These are phyloP conservation scores for Aspergillus terreus DNA, from an alignment of 2,329 filamentous ascomycete genomes.

Conservation along the genomic window DNA sequence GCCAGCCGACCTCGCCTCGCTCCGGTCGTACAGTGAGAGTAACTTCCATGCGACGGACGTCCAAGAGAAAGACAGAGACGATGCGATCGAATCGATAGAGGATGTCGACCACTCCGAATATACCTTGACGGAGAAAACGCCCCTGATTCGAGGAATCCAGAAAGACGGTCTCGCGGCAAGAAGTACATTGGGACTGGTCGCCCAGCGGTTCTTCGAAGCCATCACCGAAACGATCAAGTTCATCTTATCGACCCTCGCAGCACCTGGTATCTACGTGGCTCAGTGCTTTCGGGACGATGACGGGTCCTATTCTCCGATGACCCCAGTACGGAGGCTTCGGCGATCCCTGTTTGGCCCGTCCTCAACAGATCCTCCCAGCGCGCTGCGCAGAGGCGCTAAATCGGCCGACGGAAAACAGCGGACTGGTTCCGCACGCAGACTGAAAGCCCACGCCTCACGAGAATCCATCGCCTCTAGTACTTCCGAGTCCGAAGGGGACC, in stretches of 20 bases:
- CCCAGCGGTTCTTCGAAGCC: conserved; percentile 66
- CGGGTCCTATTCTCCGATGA: conserved; percentile 73
- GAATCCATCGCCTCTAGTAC: conserved; percentile 49
- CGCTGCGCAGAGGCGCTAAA: conserved; percentile 20
- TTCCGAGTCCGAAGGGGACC: conserved; percentile 54
- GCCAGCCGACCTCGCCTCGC: conserved; percentile 33
- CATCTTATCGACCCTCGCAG: conserved; percentile 72
- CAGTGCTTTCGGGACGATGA: conserved; percentile 79
- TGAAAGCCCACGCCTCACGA: conserved; percentile 30
- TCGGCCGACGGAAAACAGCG: conserved; percentile 26
- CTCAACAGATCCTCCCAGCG: conserved; percentile 16
- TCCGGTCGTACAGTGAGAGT: conserved; percentile 42
- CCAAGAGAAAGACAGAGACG: conserved; percentile 26
- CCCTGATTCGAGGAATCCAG: conserved; percentile 53
- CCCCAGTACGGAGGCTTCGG: conserved; percentile 64
- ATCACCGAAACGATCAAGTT: conserved; percentile 74
- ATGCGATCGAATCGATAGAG: conserved; percentile 19
- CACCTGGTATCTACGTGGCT: conserved; percentile 77
- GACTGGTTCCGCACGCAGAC: conserved; percentile 27
- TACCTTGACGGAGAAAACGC: conserved; percentile 62
- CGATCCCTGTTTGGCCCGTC: conserved; percentile 22
- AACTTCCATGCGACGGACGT: conserved; percentile 32
- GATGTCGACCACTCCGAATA: conserved; percentile 27
- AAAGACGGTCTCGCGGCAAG: conserved; percentile 36
- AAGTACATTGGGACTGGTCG: conserved; percentile 50